A percentile compares a stretch with the other conserved stretches of the same genome.
phyloP scores from a whole-genome alignment of 805 yeast genomes.

The Torulaspora microellipsoides region DNA sequence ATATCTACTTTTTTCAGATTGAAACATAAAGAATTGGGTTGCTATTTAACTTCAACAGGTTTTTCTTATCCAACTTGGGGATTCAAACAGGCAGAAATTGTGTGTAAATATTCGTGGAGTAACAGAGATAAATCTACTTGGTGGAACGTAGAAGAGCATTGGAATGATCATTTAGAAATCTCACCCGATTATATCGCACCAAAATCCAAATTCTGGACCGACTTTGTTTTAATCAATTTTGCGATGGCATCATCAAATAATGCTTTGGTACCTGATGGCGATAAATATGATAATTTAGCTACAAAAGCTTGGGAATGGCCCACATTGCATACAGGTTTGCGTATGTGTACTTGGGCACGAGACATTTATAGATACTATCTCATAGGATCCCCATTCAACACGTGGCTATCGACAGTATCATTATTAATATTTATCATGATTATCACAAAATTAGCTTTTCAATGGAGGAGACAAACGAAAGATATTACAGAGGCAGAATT shows the following conservation, averaged over 20 bases:
- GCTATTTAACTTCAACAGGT: conserved; percentile 84
- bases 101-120: conserved; percentile 66
- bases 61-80: conserved; percentile 91
- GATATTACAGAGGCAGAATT: conserved; percentile 41
- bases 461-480: conserved; percentile 68
- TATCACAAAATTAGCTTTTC: conserved; percentile 37
- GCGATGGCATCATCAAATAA: conserved; percentile 88
- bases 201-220: conserved; percentile 70
- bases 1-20: conserved; percentile 79
- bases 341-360: conserved; percentile 70
- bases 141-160: conserved; percentile 81
- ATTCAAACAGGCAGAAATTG: conserved; percentile 94
- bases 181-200: conserved; percentile 51
- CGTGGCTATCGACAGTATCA: conserved; percentile 66
- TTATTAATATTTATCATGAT: conserved; percentile 48
- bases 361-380: conserved; percentile 57
- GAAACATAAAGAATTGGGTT: conserved; percentile 60
- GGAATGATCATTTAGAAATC: conserved; percentile 52
- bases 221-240: conserved; percentile 67
- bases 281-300: conserved; percentile 66
- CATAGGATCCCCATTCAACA: conserved; percentile 73
- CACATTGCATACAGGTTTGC: conserved; percentile 64
- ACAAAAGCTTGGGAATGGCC: conserved; percentile 90
- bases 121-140: conserved; percentile 76
- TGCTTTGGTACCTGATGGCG: conserved; percentile 73